Percentiles rank a stretch among this genome's conserved stretches.
These are phyloP conservation scores for Scutellaria minor DNA, from an alignment of 257 asterid genomes.

Conservation along the genomic window DNA sequence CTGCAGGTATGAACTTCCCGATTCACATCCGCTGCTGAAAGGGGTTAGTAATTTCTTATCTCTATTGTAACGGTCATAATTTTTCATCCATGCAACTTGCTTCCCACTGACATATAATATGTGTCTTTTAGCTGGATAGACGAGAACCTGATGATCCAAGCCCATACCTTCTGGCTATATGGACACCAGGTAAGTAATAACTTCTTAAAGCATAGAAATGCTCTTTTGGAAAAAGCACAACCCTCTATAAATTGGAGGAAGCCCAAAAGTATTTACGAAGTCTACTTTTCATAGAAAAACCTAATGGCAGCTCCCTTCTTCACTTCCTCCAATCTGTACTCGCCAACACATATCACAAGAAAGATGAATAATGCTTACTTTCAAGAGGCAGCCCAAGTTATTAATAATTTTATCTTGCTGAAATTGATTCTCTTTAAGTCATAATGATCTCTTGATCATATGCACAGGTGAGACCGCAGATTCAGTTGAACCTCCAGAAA, in stretches of 20 bases:
- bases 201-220: neutral
- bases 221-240: conserved; percentile 20
- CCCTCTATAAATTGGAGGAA: neutral
- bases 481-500: conserved; percentile 63
- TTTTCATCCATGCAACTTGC: conserved; percentile 29
- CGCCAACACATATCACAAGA: conserved; percentile 18
- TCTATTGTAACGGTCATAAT: conserved; percentile 32
- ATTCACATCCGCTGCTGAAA: conserved; percentile 66
- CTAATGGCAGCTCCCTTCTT: conserved; percentile 11
- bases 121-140: conserved; percentile 63
- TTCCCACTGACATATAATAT: conserved; percentile 39
- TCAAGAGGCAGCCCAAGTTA: conserved; percentile 5
- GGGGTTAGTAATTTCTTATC: conserved; percentile 54
- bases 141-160: conserved; percentile 95
- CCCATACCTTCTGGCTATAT: conserved; percentile 93
- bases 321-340: conserved; percentile 8
- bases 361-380: conserved; percentile 4
- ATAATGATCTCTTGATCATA: conserved; percentile 11
- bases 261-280: conserved; percentile 1
- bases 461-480: conserved; percentile 69
- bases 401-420: neutral
- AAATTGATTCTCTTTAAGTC: neutral
- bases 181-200: conserved; percentile 82
- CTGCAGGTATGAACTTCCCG: conserved; percentile 85
- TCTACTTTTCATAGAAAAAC: neutral